Percentiles rank a stretch among this genome's conserved stretches.
Conservation (phyloP, 805 yeast species). For the Diddensiella caesifluorescens region DNA sequence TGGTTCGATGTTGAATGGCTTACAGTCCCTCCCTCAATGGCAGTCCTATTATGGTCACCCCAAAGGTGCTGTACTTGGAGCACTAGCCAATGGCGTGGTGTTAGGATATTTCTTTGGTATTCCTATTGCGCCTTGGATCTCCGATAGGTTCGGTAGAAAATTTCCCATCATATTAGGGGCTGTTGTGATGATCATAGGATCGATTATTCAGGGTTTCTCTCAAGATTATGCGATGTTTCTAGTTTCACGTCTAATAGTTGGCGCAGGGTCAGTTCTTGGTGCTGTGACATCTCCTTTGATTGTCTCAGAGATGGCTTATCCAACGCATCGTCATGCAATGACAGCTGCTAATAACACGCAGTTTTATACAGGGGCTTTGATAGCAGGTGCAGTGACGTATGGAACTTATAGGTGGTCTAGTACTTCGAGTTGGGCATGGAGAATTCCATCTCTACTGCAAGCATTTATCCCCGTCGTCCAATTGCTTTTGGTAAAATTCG, state of each 20-base stretch:
- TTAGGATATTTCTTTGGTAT: slow-evolving; percentile 69
- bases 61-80: slow-evolving; percentile 16
- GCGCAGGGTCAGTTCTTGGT: slow-evolving; percentile 68
- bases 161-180: slow-evolving; percentile 52
- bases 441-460: slow-evolving; percentile 71
- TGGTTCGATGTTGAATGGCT: slow-evolving; percentile 19
- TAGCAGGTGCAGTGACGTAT: slow-evolving; percentile 71
- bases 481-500: slow-evolving; percentile 42
- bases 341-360: slow-evolving; percentile 64
- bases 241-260: slow-evolving; percentile 62
- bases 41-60: slow-evolving; percentile 13
- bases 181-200: slow-evolving; percentile 51
- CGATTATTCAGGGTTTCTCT: slow-evolving; percentile 41
- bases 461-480: slow-evolving; percentile 53
- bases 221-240: slow-evolving; percentile 57
- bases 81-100: slow-evolving; percentile 27
- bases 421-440: slow-evolving; percentile 46
- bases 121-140: slow-evolving; percentile 51
- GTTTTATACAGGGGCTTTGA: slow-evolving; percentile 62
- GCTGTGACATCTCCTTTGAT: slow-evolving; percentile 76
- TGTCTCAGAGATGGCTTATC: slow-evolving; percentile 66
- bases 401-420: slow-evolving; percentile 50
- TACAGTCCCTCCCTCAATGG: slow-evolving; percentile 25
- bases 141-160: slow-evolving; percentile 62
- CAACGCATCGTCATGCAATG: slow-evolving; percentile 55